Conservation (phyloP, 2,329 filamentous ascomycete species). For the Chrysoporthe deuterocubensis region DNA sequence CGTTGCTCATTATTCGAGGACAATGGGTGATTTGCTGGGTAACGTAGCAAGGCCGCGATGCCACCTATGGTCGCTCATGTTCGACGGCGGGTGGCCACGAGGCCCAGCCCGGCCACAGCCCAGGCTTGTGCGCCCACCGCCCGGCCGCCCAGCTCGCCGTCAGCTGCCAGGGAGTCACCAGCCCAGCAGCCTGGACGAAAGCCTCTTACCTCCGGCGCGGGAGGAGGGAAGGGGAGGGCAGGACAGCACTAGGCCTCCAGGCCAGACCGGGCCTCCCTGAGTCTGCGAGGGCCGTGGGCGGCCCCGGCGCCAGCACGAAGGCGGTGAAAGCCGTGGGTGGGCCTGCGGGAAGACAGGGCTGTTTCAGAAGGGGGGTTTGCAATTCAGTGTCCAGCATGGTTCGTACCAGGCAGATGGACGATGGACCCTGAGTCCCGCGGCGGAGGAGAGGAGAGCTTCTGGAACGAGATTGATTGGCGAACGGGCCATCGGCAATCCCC, state of each 20-base stretch:
- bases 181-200: too few species aligned
- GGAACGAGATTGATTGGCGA: conserved; percentile 26
- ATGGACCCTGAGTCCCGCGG: neutral
- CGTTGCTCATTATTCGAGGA: neutral
- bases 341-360: conserved; percentile 12
- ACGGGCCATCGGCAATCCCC: conserved; percentile 22
- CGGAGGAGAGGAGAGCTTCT: conserved; percentile 12
- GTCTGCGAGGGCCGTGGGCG: too few species aligned
- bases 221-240: too few species aligned
- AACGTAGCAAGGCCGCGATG: neutral
- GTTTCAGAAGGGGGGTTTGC: conserved; percentile 5
- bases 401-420: too few species aligned
- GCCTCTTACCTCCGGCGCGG: too few species aligned
- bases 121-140: neutral
- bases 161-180: neutral
- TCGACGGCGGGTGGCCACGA: conserved; percentile 8
- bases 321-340: conserved; percentile 12
- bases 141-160: too few species aligned
- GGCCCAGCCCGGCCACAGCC: neutral
- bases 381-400: conserved; percentile 1
- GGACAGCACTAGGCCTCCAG: too few species aligned
- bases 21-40: neutral
- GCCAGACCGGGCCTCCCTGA: too few species aligned
- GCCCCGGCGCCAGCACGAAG: neutral
- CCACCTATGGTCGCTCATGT: neutral